These are phyloP conservation scores for Petrea volubilis DNA, from an alignment of 257 asterid species.

Conservation along the genomic window DNA sequence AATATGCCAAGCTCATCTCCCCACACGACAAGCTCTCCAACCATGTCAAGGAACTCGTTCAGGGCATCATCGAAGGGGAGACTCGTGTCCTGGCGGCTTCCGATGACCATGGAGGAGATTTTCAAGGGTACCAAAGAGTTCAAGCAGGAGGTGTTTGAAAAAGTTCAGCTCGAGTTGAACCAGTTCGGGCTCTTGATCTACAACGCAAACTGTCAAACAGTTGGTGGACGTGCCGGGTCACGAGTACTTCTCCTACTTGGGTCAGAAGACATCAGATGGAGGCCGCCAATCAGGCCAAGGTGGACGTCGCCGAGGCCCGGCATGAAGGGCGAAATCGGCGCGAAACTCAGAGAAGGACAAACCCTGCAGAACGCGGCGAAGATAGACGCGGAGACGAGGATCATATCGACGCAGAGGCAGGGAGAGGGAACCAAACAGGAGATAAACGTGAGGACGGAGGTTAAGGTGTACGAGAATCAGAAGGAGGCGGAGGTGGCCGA, in stretches of 20 bases:
- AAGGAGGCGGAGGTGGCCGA: slow-evolving; percentile 64
- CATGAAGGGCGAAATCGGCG: slow-evolving; percentile 69
- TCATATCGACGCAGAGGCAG: slow-evolving; percentile 47
- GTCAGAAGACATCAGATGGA: slow-evolving; percentile 77
- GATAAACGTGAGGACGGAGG: slow-evolving; percentile 46
- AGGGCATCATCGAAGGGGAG: slow-evolving; percentile 78
- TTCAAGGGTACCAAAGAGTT: slow-evolving; percentile 63
- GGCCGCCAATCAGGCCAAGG: slow-evolving; percentile 64
- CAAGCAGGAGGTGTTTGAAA: slow-evolving; percentile 62
- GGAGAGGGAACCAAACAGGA: slow-evolving; percentile 67
- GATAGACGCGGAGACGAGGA: slow-evolving; percentile 70
- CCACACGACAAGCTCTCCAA: slow-evolving; percentile 60
- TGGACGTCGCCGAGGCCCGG: slow-evolving; percentile 62
- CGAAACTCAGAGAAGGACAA: slow-evolving; percentile 51
- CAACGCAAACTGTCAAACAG: slow-evolving; percentile 73
- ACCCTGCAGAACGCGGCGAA: slow-evolving; percentile 59
- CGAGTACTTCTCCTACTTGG: slow-evolving; percentile 67
- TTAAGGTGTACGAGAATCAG: slow-evolving; percentile 55
- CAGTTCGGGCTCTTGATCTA: slow-evolving; percentile 64
- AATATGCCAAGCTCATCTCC: slow-evolving; percentile 65
- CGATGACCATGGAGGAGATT: slow-evolving; percentile 72
- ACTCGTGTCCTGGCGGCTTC: slow-evolving; percentile 70
- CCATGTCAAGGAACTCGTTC: slow-evolving; percentile 61
- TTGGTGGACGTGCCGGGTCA: slow-evolving; percentile 68
- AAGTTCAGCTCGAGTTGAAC: slow-evolving; percentile 64